Base-by-base conservation (phyloP, 2,329 filamentous ascomycete species). In the Fusarium algeriense region DNA sequence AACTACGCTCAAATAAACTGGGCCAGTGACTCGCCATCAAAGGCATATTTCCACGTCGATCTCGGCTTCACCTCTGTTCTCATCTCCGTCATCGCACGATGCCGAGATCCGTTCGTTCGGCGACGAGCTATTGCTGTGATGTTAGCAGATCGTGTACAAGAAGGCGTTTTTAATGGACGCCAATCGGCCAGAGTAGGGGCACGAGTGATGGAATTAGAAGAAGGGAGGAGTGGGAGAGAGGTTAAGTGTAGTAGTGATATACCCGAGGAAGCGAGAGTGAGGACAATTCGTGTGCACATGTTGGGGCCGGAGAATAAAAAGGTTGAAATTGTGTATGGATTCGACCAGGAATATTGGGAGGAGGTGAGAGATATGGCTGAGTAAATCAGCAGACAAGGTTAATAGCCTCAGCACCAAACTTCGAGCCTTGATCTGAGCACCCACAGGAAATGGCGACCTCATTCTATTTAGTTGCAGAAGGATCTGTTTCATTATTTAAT, bases 191-290 rank as follows among this genome's bases (percentile, higher is more conserved):
- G 56, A 12, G 68, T 68, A 3, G 68, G 53, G 13, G 58, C 46
- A 0, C 69, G 23, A 5, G 30, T 69, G 8, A 69, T 71, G 50
- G 69, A 71, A 3, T 40, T 71, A 4, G 69, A 71, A 23, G 68
- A 71, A 12, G 28, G 35, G 3, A 52, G 67, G 7, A 64, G 62
- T 7, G 54, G 50, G 2, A 60, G 45, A 3, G 44, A 38, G 6
- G 68, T 71, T 1, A 60, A 12, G 3, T 49, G 26, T 8, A 64
- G 68, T 5, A 28, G 50, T 1, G 69, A 71, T 37, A 55, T 71
- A 7, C 45, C 69, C 0, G 28, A 43, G 5, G 38, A 43, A 3
- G 69, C 68, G 2, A 54, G 69, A 30, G 64, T 69, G 1, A 45
- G 69, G 2, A 64, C 54, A 0, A 68, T 71, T 35, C 41, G 69